phyloP scores from a whole-genome alignment of 2,329 filamentous ascomycete genomes.

The Amesomyces nigricolor region DNA sequence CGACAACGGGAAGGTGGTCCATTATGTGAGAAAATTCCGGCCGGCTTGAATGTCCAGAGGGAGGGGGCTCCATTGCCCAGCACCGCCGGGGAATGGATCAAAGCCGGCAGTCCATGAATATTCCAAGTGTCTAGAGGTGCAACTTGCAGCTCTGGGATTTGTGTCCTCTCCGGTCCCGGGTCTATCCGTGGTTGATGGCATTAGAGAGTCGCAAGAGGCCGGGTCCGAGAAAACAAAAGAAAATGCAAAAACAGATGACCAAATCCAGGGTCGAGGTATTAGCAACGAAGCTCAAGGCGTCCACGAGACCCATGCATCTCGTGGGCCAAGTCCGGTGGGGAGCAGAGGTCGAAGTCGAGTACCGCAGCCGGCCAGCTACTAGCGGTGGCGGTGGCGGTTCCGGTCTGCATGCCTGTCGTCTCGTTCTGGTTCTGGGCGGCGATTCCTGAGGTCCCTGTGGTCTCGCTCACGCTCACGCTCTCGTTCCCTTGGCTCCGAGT shows the following conservation, averaged over 20 bases:
- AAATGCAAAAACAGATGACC: constrained; percentile 10
- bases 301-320: constrained; percentile 13
- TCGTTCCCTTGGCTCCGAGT: constrained; percentile 34
- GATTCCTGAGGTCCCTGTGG: constrained; percentile 30
- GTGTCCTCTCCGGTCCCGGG: constrained; percentile 20
- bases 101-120: constrained; percentile 14
- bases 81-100: not conserved
- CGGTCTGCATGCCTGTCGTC: constrained; percentile 25
- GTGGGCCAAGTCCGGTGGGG: constrained; percentile 7
- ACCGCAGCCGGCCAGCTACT: constrained; percentile 13
- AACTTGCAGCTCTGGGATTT: constrained; percentile 25
- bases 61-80: not conserved
- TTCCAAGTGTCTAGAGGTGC: constrained; percentile 22
- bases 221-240: constrained; percentile 16
- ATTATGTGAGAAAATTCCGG: constrained; percentile 5
- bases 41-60: constrained; percentile 7
- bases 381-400: constrained; percentile 24
- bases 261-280: constrained; percentile 20
- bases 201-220: constrained; percentile 20
- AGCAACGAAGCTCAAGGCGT: constrained; percentile 19
- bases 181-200: constrained; percentile 21
- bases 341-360: constrained; percentile 8
- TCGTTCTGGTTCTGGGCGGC: constrained; percentile 23
- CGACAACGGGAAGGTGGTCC: constrained; percentile 4
- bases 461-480: constrained; percentile 30